Evolutionary conservation across 352 stramenopile genomes (phyloP), one percentile per base, ranked within the genome.

Genomic region (Globisporangium yorkense): DNA sequence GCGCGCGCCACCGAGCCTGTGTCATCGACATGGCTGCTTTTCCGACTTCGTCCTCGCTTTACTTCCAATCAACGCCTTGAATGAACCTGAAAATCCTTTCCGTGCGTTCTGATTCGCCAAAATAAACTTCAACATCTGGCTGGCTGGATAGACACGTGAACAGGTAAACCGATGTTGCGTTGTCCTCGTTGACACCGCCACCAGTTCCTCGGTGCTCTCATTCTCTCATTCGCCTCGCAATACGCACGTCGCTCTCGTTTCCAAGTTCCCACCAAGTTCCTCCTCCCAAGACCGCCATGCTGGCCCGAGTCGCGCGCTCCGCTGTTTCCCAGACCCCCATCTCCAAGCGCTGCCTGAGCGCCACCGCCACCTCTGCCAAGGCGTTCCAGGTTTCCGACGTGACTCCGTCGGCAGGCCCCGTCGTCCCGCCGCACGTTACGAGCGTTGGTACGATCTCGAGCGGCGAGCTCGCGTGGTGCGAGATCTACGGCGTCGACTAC

Each of bases 401-500:
- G 45, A 5, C 45, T 8, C 45, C 45, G 2, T 50, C 58, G 4
- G 33, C 0, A 3, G 9, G 9, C 33, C 4, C 12, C 33, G 50
- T 45, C 20, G 27, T 56, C 10, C 7, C 62, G 29, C 15, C 46
- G 15, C n/a, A 29, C 5, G 29, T n/a, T 53, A 16, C 10, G 37
- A 39, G 7, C 41, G 37, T 48, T 13, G 4, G n/a, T 51, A n/a
- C 50, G 3, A 59, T 84, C 1, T 84, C 75, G 45, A 58, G 69
- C 59, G 75, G 68, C 29, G 80, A 90, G 49, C 75, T 84, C 18
- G 80, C 75, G 15, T 90, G 80, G 80, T 88, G 75, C 63, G 77
- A 90, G 58, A 72, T 90, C 47, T 90, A 90, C 56, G 80, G 80
- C 29, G 71, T 90, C 18, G 75, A 90, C 77, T 88, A 90, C 63